Conservation (phyloP, 441 rosid genomes). For the Arabidopsis lyrata region DNA sequence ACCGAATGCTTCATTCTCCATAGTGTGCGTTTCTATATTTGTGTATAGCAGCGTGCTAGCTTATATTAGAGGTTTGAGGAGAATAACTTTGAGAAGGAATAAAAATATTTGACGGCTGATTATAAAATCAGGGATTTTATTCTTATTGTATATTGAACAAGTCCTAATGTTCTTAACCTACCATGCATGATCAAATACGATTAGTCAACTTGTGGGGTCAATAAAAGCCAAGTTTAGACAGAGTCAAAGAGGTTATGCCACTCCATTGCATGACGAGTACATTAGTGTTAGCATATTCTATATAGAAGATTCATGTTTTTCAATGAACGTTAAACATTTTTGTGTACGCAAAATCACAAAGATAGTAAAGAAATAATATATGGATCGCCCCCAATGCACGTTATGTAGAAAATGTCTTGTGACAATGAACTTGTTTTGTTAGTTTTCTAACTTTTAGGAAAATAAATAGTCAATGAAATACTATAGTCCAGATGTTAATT, state of each 20-base stretch:
- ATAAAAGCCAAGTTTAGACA: slow-evolving; percentile 16
- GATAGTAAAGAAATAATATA: background rate
- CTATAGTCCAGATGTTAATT: background rate
- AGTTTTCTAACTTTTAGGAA: background rate
- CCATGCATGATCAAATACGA: slow-evolving; percentile 38
- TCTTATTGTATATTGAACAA: slow-evolving; percentile 29
- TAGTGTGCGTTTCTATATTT: background rate
- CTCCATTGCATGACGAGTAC: slow-evolving; percentile 33
- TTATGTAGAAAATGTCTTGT: background rate
- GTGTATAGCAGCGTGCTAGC: background rate
- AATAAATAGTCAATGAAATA: background rate
- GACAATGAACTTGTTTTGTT: slow-evolving; percentile 18
- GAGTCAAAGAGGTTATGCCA: slow-evolving; percentile 6
- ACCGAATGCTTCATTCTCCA: slow-evolving; percentile 32
- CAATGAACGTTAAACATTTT: background rate
- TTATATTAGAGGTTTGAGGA: slow-evolving; percentile 15
- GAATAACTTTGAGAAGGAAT: slow-evolving; percentile 18
- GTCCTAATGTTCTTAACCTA: slow-evolving; percentile 15
- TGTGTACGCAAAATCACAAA: background rate
- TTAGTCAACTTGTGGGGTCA: slow-evolving; percentile 42
- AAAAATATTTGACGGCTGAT: slow-evolving; percentile 32
- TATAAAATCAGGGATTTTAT: slow-evolving; percentile 6
- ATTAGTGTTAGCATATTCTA: slow-evolving; percentile 2
- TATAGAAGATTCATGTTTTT: background rate
- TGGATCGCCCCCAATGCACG: slow-evolving; percentile 4